Evolutionary conservation across 768 basidiomycete genomes (phyloP).

Genomic region (Serendipita sp.): DNA sequence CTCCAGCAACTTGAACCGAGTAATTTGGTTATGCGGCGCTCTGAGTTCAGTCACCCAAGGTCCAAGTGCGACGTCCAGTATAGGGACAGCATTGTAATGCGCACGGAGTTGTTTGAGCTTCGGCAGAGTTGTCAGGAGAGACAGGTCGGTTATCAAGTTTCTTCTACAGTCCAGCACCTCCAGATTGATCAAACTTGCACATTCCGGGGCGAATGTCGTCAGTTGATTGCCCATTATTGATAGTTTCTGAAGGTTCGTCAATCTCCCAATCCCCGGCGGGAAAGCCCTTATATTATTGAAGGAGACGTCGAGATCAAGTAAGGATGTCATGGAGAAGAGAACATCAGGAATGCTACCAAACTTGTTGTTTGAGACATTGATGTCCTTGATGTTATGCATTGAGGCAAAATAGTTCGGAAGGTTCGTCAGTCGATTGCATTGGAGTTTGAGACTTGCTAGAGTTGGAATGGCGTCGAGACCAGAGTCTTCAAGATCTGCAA

Average conservation of each 20-base stretch:
- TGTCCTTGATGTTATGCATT: conserved; percentile 48
- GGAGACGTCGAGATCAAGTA: conserved; percentile 81
- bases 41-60: conserved; percentile 49
- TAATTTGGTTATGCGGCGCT: conserved; percentile 81
- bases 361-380: conserved; percentile 96
- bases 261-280: conserved; percentile 60
- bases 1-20: conserved; percentile 47
- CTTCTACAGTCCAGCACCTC: conserved; percentile 67
- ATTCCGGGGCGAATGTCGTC: conserved; percentile 50
- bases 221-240: conserved; percentile 80
- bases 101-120: conserved; percentile 51
- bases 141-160: conserved; percentile 67
- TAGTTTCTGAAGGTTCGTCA: conserved; percentile 53
- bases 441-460: conserved; percentile 52
- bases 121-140: conserved; percentile 51
- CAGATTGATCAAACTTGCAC: conserved; percentile 39
- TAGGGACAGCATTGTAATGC: conserved; percentile 71
- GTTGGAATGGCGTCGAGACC: conserved; percentile 60
- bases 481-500: conserved; percentile 76
- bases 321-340: conserved; percentile 53
- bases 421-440: conserved; percentile 83
- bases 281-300: conserved; percentile 81
- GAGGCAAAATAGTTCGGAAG: conserved; percentile 77
- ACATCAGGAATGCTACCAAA: conserved; percentile 61
- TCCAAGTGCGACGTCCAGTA: conserved; percentile 64